Percentiles rank a stretch among this genome's conserved stretches.
These are phyloP conservation scores for Adansonia grandidieri DNA, from an alignment of 441 rosid genomes.

Conservation along the genomic window DNA sequence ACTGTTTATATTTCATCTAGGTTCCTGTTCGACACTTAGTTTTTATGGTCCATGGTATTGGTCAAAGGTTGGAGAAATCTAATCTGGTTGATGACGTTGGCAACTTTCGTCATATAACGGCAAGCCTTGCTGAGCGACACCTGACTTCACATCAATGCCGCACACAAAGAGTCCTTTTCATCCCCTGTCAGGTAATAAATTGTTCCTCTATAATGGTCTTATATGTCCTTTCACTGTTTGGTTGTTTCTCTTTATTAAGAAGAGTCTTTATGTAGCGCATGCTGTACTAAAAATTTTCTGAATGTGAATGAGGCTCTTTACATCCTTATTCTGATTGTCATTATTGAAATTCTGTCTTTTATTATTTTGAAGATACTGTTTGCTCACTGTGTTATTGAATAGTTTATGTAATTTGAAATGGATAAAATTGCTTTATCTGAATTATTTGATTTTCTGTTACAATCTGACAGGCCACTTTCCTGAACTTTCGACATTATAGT, in stretches of 20 bases:
- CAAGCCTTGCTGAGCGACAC: slow-evolving; percentile 77
- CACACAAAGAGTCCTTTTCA: slow-evolving; percentile 87
- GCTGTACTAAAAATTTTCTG: not conserved
- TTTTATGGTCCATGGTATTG: slow-evolving; percentile 99
- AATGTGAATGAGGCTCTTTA: slow-evolving; percentile 14
- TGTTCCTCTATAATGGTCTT: not conserved
- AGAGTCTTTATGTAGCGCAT: not conserved
- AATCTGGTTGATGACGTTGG: slow-evolving; percentile 97
- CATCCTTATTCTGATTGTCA: not conserved
- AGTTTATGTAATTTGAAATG: not conserved
- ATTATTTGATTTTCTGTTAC: slow-evolving; percentile 1
- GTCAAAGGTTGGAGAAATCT: slow-evolving; percentile 97
- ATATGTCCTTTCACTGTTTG: not conserved
- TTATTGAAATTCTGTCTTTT: slow-evolving; percentile 2
- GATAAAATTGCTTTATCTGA: slow-evolving; percentile 2
- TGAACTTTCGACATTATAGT: slow-evolving; percentile 1
- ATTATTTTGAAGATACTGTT: not conserved
- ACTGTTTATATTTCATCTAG: slow-evolving; percentile 45
- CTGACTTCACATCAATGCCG: slow-evolving; percentile 74
- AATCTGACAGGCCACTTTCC: slow-evolving; percentile 9
- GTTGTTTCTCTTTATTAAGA: slow-evolving; percentile 15
- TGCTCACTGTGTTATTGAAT: not conserved
- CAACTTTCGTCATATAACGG: slow-evolving; percentile 85
- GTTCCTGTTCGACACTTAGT: slow-evolving; percentile 97
- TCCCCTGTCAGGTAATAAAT: slow-evolving; percentile 90